These are phyloP conservation scores for Geotrichum armillariae DNA, from an alignment of 1,139 yeast genomes.

Conservation along the genomic window DNA sequence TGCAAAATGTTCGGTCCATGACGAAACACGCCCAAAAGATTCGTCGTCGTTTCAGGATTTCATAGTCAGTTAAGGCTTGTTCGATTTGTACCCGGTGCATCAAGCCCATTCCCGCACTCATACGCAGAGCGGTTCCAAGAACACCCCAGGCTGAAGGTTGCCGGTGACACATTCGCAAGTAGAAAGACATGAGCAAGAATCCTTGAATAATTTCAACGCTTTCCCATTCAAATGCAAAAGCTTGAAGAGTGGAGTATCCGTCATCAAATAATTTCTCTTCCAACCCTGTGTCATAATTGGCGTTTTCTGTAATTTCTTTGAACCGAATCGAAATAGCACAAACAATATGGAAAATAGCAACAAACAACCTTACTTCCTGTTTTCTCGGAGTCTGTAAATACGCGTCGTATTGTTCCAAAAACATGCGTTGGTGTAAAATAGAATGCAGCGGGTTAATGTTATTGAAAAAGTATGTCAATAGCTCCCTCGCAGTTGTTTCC, in stretches of 20 bases:
- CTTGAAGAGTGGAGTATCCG: slow-evolving; percentile 48
- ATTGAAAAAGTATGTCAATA: slow-evolving; percentile 47
- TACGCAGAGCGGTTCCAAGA: slow-evolving; percentile 53
- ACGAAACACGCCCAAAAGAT: slow-evolving; percentile 60
- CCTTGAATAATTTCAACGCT: slow-evolving; percentile 63
- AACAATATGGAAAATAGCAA: slow-evolving; percentile 53
- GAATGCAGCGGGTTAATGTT: slow-evolving; percentile 57
- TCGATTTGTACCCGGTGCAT: slow-evolving; percentile 31
- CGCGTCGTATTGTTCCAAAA: slow-evolving; percentile 51
- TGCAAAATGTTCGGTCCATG: slow-evolving; percentile 54
- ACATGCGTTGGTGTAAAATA: slow-evolving; percentile 55
- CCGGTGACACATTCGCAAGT: slow-evolving; percentile 55
- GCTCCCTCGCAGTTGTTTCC: slow-evolving; percentile 25
- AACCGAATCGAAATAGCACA: slow-evolving; percentile 56
- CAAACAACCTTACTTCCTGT: slow-evolving; percentile 44
- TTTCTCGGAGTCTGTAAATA: slow-evolving; percentile 35
- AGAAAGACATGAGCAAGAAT: slow-evolving; percentile 57
- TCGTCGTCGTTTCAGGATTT: slow-evolving; percentile 51
- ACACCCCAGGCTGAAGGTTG: slow-evolving; percentile 58
- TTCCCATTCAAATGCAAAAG: slow-evolving; percentile 66
- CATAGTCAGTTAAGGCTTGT: slow-evolving; percentile 40
- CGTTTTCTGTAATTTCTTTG: slow-evolving; percentile 46
- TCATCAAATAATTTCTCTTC: slow-evolving; percentile 58
- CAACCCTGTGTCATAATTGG: slow-evolving; percentile 39
- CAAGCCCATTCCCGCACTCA: slow-evolving; percentile 60